Percentiles rank a stretch among this genome's conserved stretches.
phyloP scores from a whole-genome alignment of 495 filamentous ascomycete genomes.

The Aspergillus saccharolyticus region DNA sequence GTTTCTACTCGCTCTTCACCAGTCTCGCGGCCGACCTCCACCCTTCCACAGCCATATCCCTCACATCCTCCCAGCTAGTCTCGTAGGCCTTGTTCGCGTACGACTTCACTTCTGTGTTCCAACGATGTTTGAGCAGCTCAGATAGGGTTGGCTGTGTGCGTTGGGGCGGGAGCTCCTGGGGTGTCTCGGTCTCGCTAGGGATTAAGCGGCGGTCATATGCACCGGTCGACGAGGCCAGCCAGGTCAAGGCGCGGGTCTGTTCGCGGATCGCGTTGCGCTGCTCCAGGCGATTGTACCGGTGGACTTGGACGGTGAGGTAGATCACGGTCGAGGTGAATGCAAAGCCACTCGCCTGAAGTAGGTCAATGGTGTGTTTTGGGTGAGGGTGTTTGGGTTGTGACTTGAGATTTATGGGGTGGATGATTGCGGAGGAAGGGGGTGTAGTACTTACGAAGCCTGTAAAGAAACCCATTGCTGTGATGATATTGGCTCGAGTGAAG shows the following conservation, averaged over 20 bases:
- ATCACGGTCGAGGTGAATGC: constrained; percentile 77
- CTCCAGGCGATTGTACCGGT: constrained; percentile 62
- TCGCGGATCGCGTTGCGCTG: constrained; percentile 69
- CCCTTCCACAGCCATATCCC: constrained; percentile 39
- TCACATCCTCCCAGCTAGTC: constrained; percentile 57
- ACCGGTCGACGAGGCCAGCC: constrained; percentile 44
- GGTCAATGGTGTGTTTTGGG: constrained; percentile 8
- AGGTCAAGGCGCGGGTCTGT: constrained; percentile 58
- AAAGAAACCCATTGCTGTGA: constrained; percentile 63
- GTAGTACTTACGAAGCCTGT: constrained; percentile 68
- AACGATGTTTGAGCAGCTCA: constrained; percentile 69
- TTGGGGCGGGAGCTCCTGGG: constrained; percentile 14
- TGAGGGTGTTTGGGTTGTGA: constrained; percentile 6
- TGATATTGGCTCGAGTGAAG: too few relatives aligned
- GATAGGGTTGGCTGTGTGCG: constrained; percentile 43
- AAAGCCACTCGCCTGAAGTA: constrained; percentile 64
- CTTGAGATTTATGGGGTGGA: background rate
- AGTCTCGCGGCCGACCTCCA: constrained; percentile 29
- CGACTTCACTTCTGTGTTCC: constrained; percentile 71
- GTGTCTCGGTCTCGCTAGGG: constrained; percentile 27
- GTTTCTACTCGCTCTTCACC: constrained; percentile 34
- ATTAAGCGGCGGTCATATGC: constrained; percentile 39
- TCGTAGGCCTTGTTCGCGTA: constrained; percentile 62
- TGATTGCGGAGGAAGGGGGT: background rate
- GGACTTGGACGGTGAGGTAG: constrained; percentile 72